Evolutionary conservation across 345 rosid genomes (phyloP), one percentile per base, ranked within the genome.

Genomic region (Camelina sativa): DNA sequence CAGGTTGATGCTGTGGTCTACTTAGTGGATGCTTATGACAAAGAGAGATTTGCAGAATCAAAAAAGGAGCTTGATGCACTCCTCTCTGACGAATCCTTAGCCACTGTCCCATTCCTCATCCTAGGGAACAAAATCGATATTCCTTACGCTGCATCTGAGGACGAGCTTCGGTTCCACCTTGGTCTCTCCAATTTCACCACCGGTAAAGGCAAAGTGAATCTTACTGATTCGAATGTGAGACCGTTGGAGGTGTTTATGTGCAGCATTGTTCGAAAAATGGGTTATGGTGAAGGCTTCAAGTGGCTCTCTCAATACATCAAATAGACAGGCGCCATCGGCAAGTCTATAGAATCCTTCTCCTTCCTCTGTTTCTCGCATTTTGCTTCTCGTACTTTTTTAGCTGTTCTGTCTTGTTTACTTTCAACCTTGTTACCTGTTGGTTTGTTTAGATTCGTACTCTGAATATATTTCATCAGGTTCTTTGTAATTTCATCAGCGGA

Each of bases 201-300:
- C 0, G 95, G 95, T 44, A 89, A 89, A 74, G 95, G 95, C 6
- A 83, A 83, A 72, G 91, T 87, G 41, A 82, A 80, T 67, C 82
- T 89, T 0, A 64, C 79, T 3, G 84, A 83, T 51, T 65, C 89
- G 2, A 80, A 70, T 37, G 85, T 89, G 20, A 85, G 95, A 30
- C 90, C 92, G 2, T 75, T 89, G 4, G 92, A 89, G 82, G 92
- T 89, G 60, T 89, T 89, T 61, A 89, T 86, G 95, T 89, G 95
- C 84, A 89, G 95, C 88, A 85, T 89, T 34, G 91, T 89, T 35
- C 83, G 88, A 37, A 87, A 85, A 79, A 89, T 89, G 94, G 94
- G 94, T 12, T 89, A 89, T 23, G 91, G 94, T 0, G 90, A 89
- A 12, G 95, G 91, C 34, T 89, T 89, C 79, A 82, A 79, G 76